Evolutionary conservation across 305 asterid species (phyloP), one percentile per base, ranked within the genome.

Genomic region (Fraxinus paxiana): DNA sequence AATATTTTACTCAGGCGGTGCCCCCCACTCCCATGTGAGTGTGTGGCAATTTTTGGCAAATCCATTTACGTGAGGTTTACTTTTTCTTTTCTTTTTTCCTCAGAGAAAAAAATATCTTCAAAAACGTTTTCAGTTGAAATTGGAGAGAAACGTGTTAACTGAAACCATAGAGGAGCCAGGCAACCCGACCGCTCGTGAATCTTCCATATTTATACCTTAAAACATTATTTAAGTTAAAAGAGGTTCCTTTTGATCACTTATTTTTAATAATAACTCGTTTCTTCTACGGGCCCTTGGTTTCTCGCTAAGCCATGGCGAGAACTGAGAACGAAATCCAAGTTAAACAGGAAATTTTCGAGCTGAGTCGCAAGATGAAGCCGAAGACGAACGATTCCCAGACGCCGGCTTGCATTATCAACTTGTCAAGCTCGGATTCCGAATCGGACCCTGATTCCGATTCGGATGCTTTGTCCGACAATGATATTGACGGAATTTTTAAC

Each of bases 361-460:
- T 63, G 35, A 75, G 65, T 75, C 48, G 18, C 43, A 5, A 18
- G 1, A 73, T 79, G 28, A 46, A 41, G 20, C 54, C 63, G 35
- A 18, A 34, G 8, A 17, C 74, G 48, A 46, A 46, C 24, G 33
- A 5, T 41, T 17, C 3, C 31, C 17, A 33, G 26, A 35, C 7
- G 0, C 82, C 88, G 7, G 26, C 84, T 3, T 9, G 82, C 43
- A 2, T 89, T 1, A 85, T 89, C 76, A 88, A 88, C 8, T 85
- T 89, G 24, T 79, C 85, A 24, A 88, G 89, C 75, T 86, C 91
- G 70, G 87, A 84, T 31, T 84, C 92, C 72, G 86, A 67, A n/a
- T 85, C 92, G 72, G 86, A 67, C 18, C 83, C 89, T 13, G 83
- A 61, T 63, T 81, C 46, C 70, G 79, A 22, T 22, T 24, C 38